Conservation (phyloP, 2,329 filamentous ascomycete species). For the Scortechinia acanthostroma region DNA sequence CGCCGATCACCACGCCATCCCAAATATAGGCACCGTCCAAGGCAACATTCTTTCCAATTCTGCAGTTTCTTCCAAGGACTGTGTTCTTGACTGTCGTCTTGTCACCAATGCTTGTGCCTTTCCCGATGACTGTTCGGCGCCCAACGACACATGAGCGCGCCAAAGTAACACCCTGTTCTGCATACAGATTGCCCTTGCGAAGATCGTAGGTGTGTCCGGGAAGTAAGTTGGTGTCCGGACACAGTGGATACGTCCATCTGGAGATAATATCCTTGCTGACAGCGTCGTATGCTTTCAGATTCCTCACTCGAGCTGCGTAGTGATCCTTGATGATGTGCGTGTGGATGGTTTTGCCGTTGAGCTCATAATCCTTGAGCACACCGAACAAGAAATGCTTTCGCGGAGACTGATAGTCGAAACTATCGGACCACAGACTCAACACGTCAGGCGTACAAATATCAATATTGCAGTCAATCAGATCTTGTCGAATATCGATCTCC, state of each 20-base stretch:
- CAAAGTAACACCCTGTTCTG: constrained; percentile 71
- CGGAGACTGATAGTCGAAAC: constrained; percentile 90
- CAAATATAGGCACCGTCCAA: constrained; percentile 80
- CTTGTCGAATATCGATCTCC: constrained; percentile 76
- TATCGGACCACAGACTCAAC: constrained; percentile 89
- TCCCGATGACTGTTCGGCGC: constrained; percentile 68
- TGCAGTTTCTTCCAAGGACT: constrained; percentile 76
- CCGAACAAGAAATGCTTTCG: constrained; percentile 84
- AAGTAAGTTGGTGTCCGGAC: constrained; percentile 81
- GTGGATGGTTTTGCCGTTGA: constrained; percentile 95
- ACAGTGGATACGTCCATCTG: constrained; percentile 81
- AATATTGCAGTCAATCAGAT: constrained; percentile 88
- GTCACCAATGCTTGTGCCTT: constrained; percentile 68
- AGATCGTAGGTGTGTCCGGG: constrained; percentile 71
- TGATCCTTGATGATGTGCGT: constrained; percentile 76
- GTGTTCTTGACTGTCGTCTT: constrained; percentile 66
- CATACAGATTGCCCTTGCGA: constrained; percentile 64
- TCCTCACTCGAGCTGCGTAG: constrained; percentile 80
- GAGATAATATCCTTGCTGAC: constrained; percentile 80
- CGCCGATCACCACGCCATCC: constrained; percentile 74
- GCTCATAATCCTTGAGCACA: constrained; percentile 90
- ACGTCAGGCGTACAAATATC: constrained; percentile 97
- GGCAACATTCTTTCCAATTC: constrained; percentile 76
- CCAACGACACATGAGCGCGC: constrained; percentile 62
- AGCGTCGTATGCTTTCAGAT: constrained; percentile 82